Evolutionary conservation across 345 rosid species (phyloP).

Genomic region (Capsella bursapastoris): DNA sequence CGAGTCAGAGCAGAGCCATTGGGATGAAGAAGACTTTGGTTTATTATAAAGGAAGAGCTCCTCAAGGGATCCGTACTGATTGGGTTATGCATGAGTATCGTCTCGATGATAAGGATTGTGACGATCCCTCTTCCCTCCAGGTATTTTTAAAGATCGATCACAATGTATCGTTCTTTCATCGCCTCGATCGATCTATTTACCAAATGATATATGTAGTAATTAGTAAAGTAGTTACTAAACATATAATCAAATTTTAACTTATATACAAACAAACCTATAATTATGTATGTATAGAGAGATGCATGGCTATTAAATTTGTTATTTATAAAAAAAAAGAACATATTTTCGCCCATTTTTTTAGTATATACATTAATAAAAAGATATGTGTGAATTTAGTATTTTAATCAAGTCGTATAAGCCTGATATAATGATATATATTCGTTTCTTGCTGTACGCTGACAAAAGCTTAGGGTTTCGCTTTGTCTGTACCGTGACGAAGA

Average conservation of each 20-base stretch:
- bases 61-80: conserved; percentile 86
- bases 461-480: conserved; percentile 51
- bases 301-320: conserved; percentile 25
- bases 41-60: conserved; percentile 88
- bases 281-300: not conserved
- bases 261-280: not conserved
- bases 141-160: conserved; percentile 38
- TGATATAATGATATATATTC: conserved; percentile 55
- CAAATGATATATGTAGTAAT: not conserved
- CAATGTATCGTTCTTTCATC: conserved; percentile 30
- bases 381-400: not conserved
- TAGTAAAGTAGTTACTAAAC: conserved; percentile 5
- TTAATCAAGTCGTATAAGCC: not conserved
- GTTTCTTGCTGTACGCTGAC: conserved; percentile 59
- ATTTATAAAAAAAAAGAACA: too few species aligned
- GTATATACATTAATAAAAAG: not conserved
- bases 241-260: not conserved
- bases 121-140: conserved; percentile 80
- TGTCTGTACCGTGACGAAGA: conserved; percentile 52
- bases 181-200: not conserved
- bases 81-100: conserved; percentile 99
- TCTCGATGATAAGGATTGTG: conserved; percentile 83
- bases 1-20: conserved; percentile 65
- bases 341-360: not conserved
- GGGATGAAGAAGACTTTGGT: conserved; percentile 98